phyloP scores from a whole-genome alignment of 106 monocot genomes.

The Gastrodia elata region DNA sequence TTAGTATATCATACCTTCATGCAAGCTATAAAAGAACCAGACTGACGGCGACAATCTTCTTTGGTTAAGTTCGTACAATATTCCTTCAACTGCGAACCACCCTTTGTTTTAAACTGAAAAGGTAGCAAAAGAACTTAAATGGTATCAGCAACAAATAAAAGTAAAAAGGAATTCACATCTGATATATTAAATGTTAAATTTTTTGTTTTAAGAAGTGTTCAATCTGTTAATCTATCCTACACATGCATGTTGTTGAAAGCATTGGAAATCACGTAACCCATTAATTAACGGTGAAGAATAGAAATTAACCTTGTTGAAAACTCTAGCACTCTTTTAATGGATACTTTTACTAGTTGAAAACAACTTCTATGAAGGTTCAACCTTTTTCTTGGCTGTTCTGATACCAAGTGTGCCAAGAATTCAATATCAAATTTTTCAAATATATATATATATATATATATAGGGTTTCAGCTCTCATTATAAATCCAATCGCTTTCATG shows the following conservation, averaged over 20 bases:
- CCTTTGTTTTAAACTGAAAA: slow-evolving; percentile 90
- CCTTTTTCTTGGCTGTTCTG: background rate
- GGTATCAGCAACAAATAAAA: background rate
- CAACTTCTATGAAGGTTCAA: slow-evolving; percentile 2
- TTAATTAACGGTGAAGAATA: background rate
- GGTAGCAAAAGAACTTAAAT: background rate
- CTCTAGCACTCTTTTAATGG: background rate
- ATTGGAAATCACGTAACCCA: background rate
- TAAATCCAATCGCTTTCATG: background rate
- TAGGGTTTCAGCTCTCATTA: background rate
- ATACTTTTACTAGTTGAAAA: background rate
- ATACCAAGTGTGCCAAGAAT: background rate
- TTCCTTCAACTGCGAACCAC: slow-evolving; percentile 90
- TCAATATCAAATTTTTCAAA: slow-evolving; percentile 2
- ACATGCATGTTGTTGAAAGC: slow-evolving; percentile 1
- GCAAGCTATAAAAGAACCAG: slow-evolving; percentile 82
- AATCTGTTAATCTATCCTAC: background rate
- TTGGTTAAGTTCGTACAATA: slow-evolving; percentile 95
- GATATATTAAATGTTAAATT: background rate
- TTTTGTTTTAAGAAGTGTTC: background rate
- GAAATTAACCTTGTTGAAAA: background rate
- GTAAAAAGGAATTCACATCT: background rate
- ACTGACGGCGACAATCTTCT: slow-evolving; percentile 92
- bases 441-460: slow-evolving; percentile 1
- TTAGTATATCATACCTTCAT: slow-evolving; percentile 53